Conservation (phyloP, 257 asterid species). For the Scutellaria minor region DNA sequence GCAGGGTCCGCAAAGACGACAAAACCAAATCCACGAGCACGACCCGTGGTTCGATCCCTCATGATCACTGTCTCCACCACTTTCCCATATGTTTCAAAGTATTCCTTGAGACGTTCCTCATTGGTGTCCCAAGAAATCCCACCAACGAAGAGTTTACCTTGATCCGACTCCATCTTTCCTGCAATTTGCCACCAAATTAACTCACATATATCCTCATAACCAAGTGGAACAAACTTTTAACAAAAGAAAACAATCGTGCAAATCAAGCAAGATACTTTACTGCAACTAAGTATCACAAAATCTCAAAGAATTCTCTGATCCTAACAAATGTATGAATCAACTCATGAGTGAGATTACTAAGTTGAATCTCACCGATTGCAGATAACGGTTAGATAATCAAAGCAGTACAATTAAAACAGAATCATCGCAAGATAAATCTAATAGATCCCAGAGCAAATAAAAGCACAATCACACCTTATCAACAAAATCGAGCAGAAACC, state of each 20-base stretch:
- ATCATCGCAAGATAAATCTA: conserved; percentile 27
- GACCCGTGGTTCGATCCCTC: conserved; percentile 88
- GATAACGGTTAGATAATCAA: conserved; percentile 31
- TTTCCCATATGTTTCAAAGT: conserved; percentile 73
- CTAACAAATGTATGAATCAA: conserved; percentile 37
- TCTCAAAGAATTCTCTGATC: conserved; percentile 28
- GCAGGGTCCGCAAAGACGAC: conserved; percentile 77
- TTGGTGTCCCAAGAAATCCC: conserved; percentile 98
- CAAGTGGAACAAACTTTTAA: conserved; percentile 3
- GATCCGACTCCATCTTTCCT: conserved; percentile 62
- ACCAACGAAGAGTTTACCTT: conserved; percentile 82
- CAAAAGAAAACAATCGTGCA: background rate
- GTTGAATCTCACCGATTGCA: conserved; percentile 27
- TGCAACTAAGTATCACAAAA: conserved; percentile 25
- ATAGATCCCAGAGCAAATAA: conserved; percentile 51
- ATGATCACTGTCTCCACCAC: conserved; percentile 92
- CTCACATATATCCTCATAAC: background rate
- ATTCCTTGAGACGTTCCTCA: conserved; percentile 82
- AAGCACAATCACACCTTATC: conserved; percentile 54
- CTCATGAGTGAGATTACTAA: conserved; percentile 26
- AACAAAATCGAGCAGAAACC: conserved; percentile 66
- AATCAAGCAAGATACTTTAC: conserved; percentile 25
- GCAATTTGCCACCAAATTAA: conserved; percentile 34
- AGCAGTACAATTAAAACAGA: background rate
- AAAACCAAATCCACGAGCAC: conserved; percentile 96